Percentiles rank a stretch among this genome's conserved stretches.
These are phyloP conservation scores for Rosa multiflora DNA, from an alignment of 306 rosid genomes.

Conservation along the genomic window DNA sequence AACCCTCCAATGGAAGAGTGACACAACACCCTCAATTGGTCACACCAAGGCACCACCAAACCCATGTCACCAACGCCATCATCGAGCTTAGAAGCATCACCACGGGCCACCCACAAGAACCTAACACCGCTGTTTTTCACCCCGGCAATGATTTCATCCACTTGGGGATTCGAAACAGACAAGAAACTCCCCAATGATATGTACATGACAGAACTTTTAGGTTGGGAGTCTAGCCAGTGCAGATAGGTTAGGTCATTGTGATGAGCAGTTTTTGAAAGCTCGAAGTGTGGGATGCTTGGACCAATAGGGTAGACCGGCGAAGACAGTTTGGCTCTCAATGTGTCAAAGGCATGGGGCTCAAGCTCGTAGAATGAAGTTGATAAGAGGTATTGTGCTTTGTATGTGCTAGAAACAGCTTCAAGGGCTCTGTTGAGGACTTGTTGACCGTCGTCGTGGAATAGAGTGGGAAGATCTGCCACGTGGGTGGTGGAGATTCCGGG, in stretches of 20 bases:
- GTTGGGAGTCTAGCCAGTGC: constrained; percentile 45
- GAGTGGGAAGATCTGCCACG: constrained; percentile 34
- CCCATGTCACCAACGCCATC: constrained; percentile 32
- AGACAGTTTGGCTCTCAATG: constrained; percentile 16
- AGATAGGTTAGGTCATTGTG: constrained; percentile 14
- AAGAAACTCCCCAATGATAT: constrained; percentile 47
- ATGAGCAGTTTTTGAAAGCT: neutral
- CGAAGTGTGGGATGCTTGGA: constrained; percentile 33
- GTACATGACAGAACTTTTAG: constrained; percentile 38
- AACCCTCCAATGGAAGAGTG: constrained; percentile 47
- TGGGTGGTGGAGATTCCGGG: constrained; percentile 45
- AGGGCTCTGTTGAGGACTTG: neutral
- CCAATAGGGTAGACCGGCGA: constrained; percentile 42
- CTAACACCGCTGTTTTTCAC: constrained; percentile 25
- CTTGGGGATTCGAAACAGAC: constrained; percentile 34
- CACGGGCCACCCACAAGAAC: constrained; percentile 31
- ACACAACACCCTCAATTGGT: constrained; percentile 45
- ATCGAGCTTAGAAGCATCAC: constrained; percentile 26
- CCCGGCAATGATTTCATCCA: constrained; percentile 36
- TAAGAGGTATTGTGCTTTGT: constrained; percentile 38
- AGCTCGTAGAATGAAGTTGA: constrained; percentile 41
- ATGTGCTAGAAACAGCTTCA: constrained; percentile 16
- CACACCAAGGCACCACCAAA: constrained; percentile 47
- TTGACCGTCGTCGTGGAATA: neutral
- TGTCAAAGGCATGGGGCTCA: constrained; percentile 39